Percentiles rank a stretch among this genome's conserved stretches.
These are phyloP conservation scores for Suhomyces maxii DNA, from an alignment of 1,139 yeast genomes.

Conservation along the genomic window DNA sequence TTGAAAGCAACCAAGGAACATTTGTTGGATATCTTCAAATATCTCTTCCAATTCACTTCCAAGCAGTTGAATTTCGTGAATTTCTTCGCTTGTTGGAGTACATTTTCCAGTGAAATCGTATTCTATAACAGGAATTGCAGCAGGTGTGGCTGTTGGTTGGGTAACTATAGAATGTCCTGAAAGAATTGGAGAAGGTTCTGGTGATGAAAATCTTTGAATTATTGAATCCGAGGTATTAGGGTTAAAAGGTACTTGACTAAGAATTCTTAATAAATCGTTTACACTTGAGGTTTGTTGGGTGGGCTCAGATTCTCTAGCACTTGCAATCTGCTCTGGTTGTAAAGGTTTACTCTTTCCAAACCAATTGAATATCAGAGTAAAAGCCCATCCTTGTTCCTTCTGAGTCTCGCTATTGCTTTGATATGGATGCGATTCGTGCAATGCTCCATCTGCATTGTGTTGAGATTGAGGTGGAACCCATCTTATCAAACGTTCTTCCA, in stretches of 20 bases:
- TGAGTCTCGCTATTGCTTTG: not conserved
- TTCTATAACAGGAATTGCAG: constrained; percentile 1
- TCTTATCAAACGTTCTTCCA: constrained; percentile 53
- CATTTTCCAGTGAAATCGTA: not conserved
- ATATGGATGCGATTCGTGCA: constrained; percentile 45
- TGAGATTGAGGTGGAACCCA: constrained; percentile 55
- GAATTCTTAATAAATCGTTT: not conserved
- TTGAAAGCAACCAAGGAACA: not conserved
- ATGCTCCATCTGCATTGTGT: constrained; percentile 32
- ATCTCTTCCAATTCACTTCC: constrained; percentile 1
- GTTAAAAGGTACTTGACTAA: constrained; percentile 2
- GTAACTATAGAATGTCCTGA: not conserved
- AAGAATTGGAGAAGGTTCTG: not conserved
- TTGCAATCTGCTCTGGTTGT: too few relatives aligned
- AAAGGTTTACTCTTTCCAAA: not conserved
- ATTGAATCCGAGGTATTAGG: constrained; percentile 13
- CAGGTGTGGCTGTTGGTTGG: constrained; percentile 3
- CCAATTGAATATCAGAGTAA: constrained; percentile 1
- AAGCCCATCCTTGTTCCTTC: not conserved
- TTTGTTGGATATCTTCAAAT: not conserved
- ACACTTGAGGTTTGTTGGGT: not conserved
- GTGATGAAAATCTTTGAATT: not conserved
- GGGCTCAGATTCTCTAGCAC: too few relatives aligned
- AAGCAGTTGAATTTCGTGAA: constrained; percentile 1
- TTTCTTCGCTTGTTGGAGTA: not conserved